A percentile compares a stretch with the other conserved stretches of the same genome.
phyloP scores from a whole-genome alignment of 2,329 filamentous ascomycete genomes.

The Pseudogymnoascus sp. region DNA sequence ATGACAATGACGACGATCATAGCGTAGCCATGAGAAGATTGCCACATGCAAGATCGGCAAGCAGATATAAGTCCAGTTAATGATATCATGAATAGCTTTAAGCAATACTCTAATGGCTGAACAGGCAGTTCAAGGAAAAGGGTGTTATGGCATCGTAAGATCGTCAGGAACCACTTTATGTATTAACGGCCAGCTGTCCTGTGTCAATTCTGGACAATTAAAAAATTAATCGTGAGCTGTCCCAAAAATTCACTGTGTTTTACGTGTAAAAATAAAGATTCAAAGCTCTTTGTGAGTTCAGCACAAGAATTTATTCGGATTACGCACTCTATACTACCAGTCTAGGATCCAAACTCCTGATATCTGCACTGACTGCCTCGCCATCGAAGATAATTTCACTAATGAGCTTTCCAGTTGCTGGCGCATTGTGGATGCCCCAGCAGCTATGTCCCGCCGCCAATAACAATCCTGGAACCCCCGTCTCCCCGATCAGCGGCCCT shows the following conservation, averaged over 20 bases:
- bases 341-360: constrained; percentile 60
- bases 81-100: neutral
- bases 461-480: constrained; percentile 65
- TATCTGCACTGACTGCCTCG: constrained; percentile 57
- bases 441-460: constrained; percentile 90
- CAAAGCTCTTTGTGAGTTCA: neutral
- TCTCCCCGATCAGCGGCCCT: constrained; percentile 71
- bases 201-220: neutral
- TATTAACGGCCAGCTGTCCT: neutral
- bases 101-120: neutral
- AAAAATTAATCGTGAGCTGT: neutral
- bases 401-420: constrained; percentile 76
- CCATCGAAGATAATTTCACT: constrained; percentile 74
- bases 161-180: neutral
- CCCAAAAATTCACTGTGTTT: neutral
- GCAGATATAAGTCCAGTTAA: neutral
- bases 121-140: neutral
- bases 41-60: neutral
- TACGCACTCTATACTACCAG: constrained; percentile 35
- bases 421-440: constrained; percentile 97
- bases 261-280: neutral
- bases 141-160: neutral
- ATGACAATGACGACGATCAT: neutral
- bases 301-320: neutral
- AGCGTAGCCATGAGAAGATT: neutral